phyloP scores from a whole-genome alignment of 78 protist genomes.

The Emiliania huxleyi region DNA sequence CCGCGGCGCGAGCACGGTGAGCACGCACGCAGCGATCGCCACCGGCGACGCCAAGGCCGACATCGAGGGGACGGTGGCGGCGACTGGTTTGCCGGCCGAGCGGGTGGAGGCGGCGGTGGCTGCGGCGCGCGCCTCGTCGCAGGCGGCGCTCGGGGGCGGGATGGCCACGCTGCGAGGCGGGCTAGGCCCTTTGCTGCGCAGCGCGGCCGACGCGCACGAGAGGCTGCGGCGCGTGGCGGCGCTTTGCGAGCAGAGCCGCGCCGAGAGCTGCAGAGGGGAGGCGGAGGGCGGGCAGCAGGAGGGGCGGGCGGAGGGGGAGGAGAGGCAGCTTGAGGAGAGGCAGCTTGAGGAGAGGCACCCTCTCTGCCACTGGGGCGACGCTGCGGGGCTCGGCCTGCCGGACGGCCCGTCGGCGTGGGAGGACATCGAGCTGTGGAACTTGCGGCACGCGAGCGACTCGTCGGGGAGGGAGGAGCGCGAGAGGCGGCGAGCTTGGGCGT shows the following conservation, averaged over 20 bases:
- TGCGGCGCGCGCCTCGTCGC: not conserved
- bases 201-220: not conserved
- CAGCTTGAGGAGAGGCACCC: not conserved
- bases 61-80: not conserved
- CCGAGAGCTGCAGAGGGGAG: no score
- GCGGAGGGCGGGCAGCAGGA: not conserved
- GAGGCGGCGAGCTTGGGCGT: not conserved
- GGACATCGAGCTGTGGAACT: not conserved
- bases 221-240: not conserved
- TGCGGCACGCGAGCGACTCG: not conserved
- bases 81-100: not conserved
- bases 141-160: not conserved
- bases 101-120: not conserved
- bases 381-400: not conserved
- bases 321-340: not conserved
- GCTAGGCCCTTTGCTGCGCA: not conserved
- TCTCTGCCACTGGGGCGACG: not conserved
- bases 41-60: not conserved
- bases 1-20: not conserved
- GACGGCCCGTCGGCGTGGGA: not conserved
- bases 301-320: not conserved
- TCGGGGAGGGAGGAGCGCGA: not conserved
- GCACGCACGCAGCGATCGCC: not conserved
- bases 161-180: not conserved
- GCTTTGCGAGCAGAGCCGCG: not conserved